phyloP scores from a whole-genome alignment of 805 yeast species.

The Pichia nakasei region DNA sequence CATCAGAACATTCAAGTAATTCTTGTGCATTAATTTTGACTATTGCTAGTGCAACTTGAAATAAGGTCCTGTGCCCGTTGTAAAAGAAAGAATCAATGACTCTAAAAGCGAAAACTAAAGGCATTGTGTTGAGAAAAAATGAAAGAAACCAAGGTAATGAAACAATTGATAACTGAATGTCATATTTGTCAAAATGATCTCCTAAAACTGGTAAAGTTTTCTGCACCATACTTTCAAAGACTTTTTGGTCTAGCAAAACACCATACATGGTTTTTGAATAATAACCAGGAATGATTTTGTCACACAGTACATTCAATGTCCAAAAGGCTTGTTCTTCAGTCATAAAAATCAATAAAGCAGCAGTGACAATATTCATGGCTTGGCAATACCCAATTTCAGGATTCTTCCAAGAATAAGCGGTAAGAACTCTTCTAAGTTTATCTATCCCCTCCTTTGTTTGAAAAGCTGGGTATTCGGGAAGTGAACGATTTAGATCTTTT shows the following conservation, averaged over 20 bases:
- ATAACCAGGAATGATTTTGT: conserved; percentile 84
- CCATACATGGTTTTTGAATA: conserved; percentile 98
- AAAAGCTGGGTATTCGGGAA: conserved; percentile 94
- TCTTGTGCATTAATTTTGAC: conserved; percentile 81
- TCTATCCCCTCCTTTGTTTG: conserved; percentile 80
- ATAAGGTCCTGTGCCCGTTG: conserved; percentile 82
- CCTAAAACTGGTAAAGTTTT: conserved; percentile 84
- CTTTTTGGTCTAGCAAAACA: conserved; percentile 85
- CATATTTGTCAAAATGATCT: conserved; percentile 69
- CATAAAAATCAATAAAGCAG: conserved; percentile 72
- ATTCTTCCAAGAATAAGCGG: conserved; percentile 94
- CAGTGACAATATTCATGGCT: conserved; percentile 93
- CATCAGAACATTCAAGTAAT: conserved; percentile 72
- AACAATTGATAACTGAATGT: conserved; percentile 87
- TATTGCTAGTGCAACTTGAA: conserved; percentile 92
- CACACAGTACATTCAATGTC: conserved; percentile 77
- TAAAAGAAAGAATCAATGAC: conserved; percentile 83
- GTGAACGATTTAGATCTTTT: conserved; percentile 86
- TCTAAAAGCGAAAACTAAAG: conserved; percentile 84
- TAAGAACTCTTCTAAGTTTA: conserved; percentile 75
- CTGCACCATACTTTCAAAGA: conserved; percentile 82
- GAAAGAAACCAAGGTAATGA: conserved; percentile 96
- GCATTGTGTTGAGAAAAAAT: conserved; percentile 86
- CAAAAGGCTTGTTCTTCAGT: conserved; percentile 97
- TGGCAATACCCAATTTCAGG: conserved; percentile 98